Evolutionary conservation across 2,329 filamentous ascomycete genomes (phyloP), one percentile per base, ranked within the genome.

Genomic region (Dothidotthia symphoricarpi): DNA sequence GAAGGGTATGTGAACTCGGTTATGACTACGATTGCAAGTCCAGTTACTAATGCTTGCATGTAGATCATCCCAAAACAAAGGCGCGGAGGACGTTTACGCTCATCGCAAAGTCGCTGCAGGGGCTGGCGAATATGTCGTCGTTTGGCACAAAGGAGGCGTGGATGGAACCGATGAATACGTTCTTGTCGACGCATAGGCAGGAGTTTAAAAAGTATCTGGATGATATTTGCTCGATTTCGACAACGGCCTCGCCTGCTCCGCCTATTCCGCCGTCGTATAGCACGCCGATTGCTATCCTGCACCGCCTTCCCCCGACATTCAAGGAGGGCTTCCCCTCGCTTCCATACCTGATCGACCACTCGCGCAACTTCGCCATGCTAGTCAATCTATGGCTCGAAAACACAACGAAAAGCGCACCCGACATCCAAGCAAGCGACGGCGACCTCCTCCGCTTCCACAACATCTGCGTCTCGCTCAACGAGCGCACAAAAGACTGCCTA

Each of bases 141-240:
- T 96, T 96, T 61, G 91, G 91, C 27, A 90, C 86, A 60, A 95
- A 95, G 63, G 91, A 97, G 66, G 82, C 85, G n/a, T 97, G 89
- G 88, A 96, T 97, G 90, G 90, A 95, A 69, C 89, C 89, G 0
- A 97, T 97, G 91, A 97, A 96, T 61, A 80, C 79, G 28, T 96
- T 96, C 55, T 72, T 97, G 31, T 77, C 75, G 7, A 75, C 80
- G 1, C 84, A 95, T 57, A 81, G 89, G 14, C 77, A 84, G 53
- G 80, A 86, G 26, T 88, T 96, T 67, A 94, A 90, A 63, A 78
- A 83, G 31, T 96, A 90, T 55, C 85, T 96, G 43, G 90, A 97
- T 61, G 76, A 81, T 19, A 80, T 96, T 31, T 96, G 91, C 70
- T 81, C 84, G 7, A 87, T 96, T 36, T 83, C 88, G 1, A 79